A percentile compares a stretch with the other conserved stretches of the same genome.
Evolutionary conservation across 768 basidiomycete genomes (phyloP).

Genomic region (Collybiopsis luxurians): DNA sequence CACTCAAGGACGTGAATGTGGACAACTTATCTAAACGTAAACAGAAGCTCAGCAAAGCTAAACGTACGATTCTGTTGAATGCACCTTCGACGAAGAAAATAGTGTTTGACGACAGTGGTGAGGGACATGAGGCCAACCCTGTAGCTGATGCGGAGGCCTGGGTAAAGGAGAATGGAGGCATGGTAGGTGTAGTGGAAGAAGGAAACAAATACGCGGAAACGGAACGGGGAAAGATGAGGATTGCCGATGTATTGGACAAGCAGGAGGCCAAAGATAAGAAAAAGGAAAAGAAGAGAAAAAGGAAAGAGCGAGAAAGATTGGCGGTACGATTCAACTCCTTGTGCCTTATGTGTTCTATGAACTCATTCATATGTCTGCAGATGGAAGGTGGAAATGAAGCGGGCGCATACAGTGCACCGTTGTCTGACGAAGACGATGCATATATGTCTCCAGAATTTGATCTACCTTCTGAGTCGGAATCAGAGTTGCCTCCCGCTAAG

Average conservation of each 20-base stretch:
- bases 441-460: conserved; percentile 74
- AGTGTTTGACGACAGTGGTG: conserved; percentile 88
- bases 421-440: conserved; percentile 50
- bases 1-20: conserved; percentile 29
- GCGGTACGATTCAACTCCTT: conserved; percentile 20
- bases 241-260: conserved; percentile 74
- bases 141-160: conserved; percentile 73
- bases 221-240: conserved; percentile 70
- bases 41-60: conserved; percentile 67
- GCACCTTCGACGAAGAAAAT: conserved; percentile 68
- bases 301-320: conserved; percentile 70
- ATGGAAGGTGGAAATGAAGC: conserved; percentile 27
- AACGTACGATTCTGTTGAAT: conserved; percentile 64
- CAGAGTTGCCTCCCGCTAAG: conserved; percentile 30
- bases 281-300: conserved; percentile 87
- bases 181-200: conserved; percentile 62
- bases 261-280: conserved; percentile 85
- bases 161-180: conserved; percentile 60
- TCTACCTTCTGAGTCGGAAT: conserved; percentile 37
- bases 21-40: conserved; percentile 85
- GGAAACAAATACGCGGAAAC: conserved; percentile 68
- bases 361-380: conserved; percentile 11
- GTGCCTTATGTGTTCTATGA: not conserved
- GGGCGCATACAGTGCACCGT: conserved; percentile 33
- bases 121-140: conserved; percentile 80